Evolutionary conservation across 2,329 filamentous ascomycete genomes (phyloP).

Genomic region (Geoglossum cookeanum): DNA sequence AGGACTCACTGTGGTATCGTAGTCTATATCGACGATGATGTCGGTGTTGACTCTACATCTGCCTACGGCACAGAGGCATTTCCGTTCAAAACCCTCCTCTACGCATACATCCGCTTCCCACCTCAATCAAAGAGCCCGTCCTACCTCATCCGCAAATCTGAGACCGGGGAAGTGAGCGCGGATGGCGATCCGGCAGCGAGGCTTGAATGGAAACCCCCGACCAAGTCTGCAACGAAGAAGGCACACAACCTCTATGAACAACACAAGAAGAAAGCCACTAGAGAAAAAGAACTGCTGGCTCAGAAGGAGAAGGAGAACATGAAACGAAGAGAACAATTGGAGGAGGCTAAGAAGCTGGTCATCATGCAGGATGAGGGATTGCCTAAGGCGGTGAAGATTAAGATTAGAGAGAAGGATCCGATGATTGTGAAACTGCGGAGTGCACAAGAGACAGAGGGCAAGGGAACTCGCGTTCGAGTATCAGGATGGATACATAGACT

Average conservation of each 20-base stretch:
- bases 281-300: constrained; percentile 53
- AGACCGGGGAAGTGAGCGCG: constrained; percentile 38
- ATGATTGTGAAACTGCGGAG: constrained; percentile 35
- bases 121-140: constrained; percentile 32
- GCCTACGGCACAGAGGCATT: constrained; percentile 49
- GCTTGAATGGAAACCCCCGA: constrained; percentile 59
- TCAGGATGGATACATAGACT: constrained; percentile 68
- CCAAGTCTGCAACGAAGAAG: constrained; percentile 76
- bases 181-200: constrained; percentile 44
- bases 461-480: constrained; percentile 60
- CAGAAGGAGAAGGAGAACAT: constrained; percentile 55
- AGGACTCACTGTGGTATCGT: background rate
- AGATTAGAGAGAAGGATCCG: constrained; percentile 51
- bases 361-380: constrained; percentile 52
- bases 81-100: constrained; percentile 66
- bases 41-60: constrained; percentile 48
- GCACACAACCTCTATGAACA: constrained; percentile 53
- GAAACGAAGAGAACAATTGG: constrained; percentile 50
- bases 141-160: constrained; percentile 51
- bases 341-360: constrained; percentile 65
- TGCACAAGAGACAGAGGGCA: constrained; percentile 26
- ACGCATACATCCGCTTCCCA: constrained; percentile 55
- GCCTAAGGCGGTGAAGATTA: constrained; percentile 56
- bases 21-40: constrained; percentile 64
- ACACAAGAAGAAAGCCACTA: constrained; percentile 69